These are phyloP conservation scores for Aquilaria sinensis DNA, from an alignment of 345 rosid species.

Conservation along the genomic window DNA sequence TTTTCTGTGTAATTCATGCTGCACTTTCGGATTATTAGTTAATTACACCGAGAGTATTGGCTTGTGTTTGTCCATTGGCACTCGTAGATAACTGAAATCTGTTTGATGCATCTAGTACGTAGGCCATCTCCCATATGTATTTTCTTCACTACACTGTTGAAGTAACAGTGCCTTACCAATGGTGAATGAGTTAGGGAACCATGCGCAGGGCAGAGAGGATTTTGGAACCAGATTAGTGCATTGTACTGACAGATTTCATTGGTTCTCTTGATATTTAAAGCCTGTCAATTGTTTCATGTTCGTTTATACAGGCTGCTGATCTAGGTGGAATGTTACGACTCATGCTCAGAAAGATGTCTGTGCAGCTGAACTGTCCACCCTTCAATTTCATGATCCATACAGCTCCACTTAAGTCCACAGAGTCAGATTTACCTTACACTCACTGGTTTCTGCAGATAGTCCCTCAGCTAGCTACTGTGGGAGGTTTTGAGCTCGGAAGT, in stretches of 20 bases:
- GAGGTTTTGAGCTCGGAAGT: conserved; percentile 74
- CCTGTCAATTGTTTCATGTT: not conserved
- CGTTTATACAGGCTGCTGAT: conserved; percentile 55
- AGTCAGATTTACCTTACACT: conserved; percentile 33
- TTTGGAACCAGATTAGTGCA: not conserved
- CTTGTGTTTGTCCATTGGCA: not conserved
- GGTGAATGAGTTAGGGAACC: not conserved
- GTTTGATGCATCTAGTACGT: not conserved
- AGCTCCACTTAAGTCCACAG: conserved; percentile 43
- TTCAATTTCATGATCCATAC: conserved; percentile 90
- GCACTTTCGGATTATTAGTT: not conserved
- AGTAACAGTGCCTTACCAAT: not conserved
- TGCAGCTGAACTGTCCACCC: conserved; percentile 61
- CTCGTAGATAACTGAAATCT: not conserved
- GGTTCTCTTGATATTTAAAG: not conserved
- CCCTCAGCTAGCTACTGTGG: conserved; percentile 63
- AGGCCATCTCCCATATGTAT: not conserved
- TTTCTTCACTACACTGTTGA: not conserved
- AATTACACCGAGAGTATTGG: not conserved
- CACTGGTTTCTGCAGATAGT: conserved; percentile 84
- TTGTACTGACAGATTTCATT: not conserved
- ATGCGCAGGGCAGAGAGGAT: not conserved
- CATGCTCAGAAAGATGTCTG: conserved; percentile 54
- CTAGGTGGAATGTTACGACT: conserved; percentile 68
- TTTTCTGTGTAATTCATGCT: not conserved